phyloP scores from a whole-genome alignment of 768 basidiomycete species.

The Tylopilus plumbeoviolaceoides region DNA sequence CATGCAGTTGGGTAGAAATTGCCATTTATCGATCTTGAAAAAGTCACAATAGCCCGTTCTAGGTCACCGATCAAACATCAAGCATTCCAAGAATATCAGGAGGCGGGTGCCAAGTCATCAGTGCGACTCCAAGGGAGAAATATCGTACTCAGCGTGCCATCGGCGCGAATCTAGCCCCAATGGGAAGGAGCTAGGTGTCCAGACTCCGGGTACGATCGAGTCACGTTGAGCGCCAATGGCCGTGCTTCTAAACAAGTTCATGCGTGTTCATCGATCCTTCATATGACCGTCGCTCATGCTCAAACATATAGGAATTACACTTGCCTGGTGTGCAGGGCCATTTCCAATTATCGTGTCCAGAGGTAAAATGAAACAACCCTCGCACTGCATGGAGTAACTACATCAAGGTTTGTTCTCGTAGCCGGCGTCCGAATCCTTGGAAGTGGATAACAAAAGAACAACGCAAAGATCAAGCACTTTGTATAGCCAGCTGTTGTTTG shows the following conservation, averaged over 20 bases:
- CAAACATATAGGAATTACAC: slow-evolving; percentile 1
- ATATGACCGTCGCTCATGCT: background rate
- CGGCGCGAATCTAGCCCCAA: background rate
- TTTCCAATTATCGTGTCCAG: background rate
- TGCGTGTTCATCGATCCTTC: background rate
- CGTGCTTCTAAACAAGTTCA: background rate
- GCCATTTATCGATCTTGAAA: slow-evolving; percentile 1
- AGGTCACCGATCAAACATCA: slow-evolving; percentile 3
- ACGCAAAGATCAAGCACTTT: slow-evolving; percentile 3
- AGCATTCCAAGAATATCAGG: background rate
- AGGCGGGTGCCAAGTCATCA: background rate
- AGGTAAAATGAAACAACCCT: background rate
- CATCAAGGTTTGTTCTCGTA: background rate
- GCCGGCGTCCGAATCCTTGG: background rate
- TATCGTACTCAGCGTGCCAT: background rate
- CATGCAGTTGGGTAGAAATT: background rate
- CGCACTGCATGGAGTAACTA: background rate
- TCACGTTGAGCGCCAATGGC: background rate
- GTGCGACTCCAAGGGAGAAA: background rate
- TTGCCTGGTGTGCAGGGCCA: slow-evolving; percentile 4
- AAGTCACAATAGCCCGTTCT: background rate
- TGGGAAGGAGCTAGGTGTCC: background rate
- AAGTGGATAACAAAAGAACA: background rate
- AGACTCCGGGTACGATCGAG: background rate
- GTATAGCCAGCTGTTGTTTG: slow-evolving; percentile 11